A percentile compares a stretch with the other conserved stretches of the same genome.
Conservation (phyloP, 1,284 basidiomycete genomes). For the Rhodotorula sp. region DNA sequence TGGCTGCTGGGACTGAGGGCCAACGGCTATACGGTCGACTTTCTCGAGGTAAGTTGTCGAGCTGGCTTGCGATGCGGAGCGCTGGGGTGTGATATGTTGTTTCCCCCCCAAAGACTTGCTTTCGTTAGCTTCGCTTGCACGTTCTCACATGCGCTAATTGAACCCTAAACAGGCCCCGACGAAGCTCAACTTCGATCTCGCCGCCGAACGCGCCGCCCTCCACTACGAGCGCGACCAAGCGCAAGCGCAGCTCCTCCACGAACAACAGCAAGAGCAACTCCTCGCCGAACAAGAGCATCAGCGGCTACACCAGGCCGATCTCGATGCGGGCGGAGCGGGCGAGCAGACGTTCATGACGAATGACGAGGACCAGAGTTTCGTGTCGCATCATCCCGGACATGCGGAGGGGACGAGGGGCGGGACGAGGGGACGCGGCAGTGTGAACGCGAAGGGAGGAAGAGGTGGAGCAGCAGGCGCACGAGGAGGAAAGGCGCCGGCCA, state of each 20-base stretch:
- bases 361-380: slow-evolving; percentile 16
- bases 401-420: neutral
- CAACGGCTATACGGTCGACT: slow-evolving; percentile 52
- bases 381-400: neutral
- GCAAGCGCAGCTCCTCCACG: neutral
- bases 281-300: neutral
- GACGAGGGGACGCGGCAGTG: slow-evolving; percentile 1
- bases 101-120: neutral
- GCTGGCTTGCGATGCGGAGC: no score
- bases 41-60: slow-evolving; percentile 44
- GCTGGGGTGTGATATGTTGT: no score
- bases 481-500: neutral
- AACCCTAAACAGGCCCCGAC: slow-evolving; percentile 31
- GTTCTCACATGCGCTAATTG: no score
- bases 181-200: slow-evolving; percentile 36
- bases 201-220: slow-evolving; percentile 3
- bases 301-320: neutral
- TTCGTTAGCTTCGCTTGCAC: neutral
- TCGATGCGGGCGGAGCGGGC: neutral
- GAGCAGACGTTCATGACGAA: slow-evolving; percentile 31
- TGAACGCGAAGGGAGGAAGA: slow-evolving; percentile 14
- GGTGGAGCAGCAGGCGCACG: neutral
- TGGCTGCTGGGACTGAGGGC: slow-evolving; percentile 50
- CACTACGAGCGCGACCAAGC: neutral
- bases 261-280: neutral